Base-by-base conservation (phyloP, 106 monocot species). In the Chionographis japonica region DNA sequence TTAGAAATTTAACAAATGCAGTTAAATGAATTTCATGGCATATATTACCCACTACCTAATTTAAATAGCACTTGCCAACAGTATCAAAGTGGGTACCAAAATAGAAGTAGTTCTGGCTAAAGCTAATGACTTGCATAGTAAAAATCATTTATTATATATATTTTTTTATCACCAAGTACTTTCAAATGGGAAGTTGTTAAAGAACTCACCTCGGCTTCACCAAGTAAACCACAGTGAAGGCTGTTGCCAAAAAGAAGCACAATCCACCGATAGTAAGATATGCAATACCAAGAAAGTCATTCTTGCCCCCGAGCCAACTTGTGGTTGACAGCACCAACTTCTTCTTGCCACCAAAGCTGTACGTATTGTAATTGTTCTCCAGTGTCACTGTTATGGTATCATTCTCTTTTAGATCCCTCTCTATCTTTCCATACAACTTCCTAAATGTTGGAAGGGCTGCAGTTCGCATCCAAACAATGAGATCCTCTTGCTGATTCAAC, bases 391-490 rank as follows among this genome's bases (percentile, higher is more conserved):
- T 66, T 36, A 86, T 82, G 4, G 43, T 62, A 12, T 82, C 75
- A 37, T 76, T 73, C n/a, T 16, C 76, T 37, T 79, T 46, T 10
- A 86, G 82, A 68, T 82, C 86, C 20, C 65, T 36, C 50, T 86
- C 72, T 12, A 86, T 86, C 46, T 46, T 82, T 43, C 86, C 86
- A 69, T 82, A 86, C 18, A 86, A 57, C 62, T 86, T 86, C 63
- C 86, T 74, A 43, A 86, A 86, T 43, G 82, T 82, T 49, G 86
- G 86, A 69, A 86, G 82, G 4, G 86, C 86, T 43, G 86, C 86
- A 55, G 79, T 82, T 2, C 86, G 78, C 86, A 86, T 86, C 86
- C 86, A 86, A n/a, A 86, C 86, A 57, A 86, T 86, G 51, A 86
- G 86, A 61, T 86, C 76, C 57, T 86, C 86, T 42, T 86, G 86